A percentile compares a stretch with the other conserved stretches of the same genome.
Evolutionary conservation across 2,329 filamentous ascomycete genomes (phyloP).

Genomic region (Ceratocystis lukuohia): DNA sequence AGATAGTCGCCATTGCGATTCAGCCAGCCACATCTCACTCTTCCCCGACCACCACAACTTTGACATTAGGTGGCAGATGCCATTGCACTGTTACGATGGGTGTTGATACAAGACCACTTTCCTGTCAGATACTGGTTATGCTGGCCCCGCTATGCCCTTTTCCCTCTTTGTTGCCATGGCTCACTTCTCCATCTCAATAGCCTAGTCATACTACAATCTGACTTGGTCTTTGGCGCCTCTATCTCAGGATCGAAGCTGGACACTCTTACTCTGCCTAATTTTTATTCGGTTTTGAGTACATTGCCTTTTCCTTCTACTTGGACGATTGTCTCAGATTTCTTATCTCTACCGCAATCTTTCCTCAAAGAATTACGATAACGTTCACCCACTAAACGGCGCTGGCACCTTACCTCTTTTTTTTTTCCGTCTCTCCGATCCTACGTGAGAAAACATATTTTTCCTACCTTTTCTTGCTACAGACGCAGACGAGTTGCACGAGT

Average conservation of each 20-base stretch:
- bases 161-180: too few species aligned
- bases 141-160: neutral
- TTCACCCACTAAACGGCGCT: neutral
- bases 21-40: neutral
- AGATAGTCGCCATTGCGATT: constrained; percentile 4
- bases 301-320: neutral
- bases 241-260: neutral
- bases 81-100: neutral
- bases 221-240: neutral
- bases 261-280: neutral
- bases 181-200: neutral
- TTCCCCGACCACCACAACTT: neutral
- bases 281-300: neutral
- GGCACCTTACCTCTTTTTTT: neutral
- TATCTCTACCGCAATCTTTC: neutral
- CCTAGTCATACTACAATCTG: neutral
- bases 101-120: neutral
- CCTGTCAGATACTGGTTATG: neutral
- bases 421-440: neutral
- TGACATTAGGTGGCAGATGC: neutral
- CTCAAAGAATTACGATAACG: neutral
- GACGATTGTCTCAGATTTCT: neutral
- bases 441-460: neutral
- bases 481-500: constrained; percentile 7
- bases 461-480: neutral